Evolutionary conservation across 768 basidiomycete species (phyloP), one percentile per base, ranked within the genome.

Genomic region (Amanita polypyramis): DNA sequence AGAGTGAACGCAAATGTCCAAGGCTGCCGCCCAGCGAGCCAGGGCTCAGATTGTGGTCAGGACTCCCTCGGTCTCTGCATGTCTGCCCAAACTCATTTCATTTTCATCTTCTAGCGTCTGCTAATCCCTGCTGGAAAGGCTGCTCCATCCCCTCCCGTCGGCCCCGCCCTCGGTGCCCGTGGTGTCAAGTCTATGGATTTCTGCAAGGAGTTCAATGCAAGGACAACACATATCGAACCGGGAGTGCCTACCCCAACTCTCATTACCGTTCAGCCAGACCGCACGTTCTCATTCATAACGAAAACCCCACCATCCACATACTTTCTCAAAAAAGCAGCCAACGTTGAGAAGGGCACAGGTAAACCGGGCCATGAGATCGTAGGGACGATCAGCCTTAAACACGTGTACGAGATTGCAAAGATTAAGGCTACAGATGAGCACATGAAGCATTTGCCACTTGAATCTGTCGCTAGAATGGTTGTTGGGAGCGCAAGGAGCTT

Each of bases 121-220:
- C 75, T 95, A 43, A 80, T 97, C 51, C 79, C 82, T 43, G 95
- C 95, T 37, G 93, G 91, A 37, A 97, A 97, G 62, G 95, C 95
- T 30, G 85, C 94, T 21, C 94, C 95, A 14, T 87, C 90, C 33
- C 95, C 95, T 49, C 95, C 95, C 7, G 86, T 99, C 44, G 95
- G 95, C 59, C 95, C 95, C 47, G 95, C 94, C 27, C 79, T 99
- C 45, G 96, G 96, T 70, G 95, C 96, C 54, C 82, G 91, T 60
- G 96, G 96, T 57, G 94, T 99, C 56, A 97, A 96, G 68, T 92
- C 93, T 21, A 98, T 98, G 87, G 96, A 99, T 69, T 99, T 99
- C 62, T 96, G 93, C 75, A 99, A 97, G 65, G 93, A 98, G 64
- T 99, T 98, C 71, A 99, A 99, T 61, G 94, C 95, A n/a, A 82